Evolutionary conservation across 2,329 filamentous ascomycete species (phyloP).

Genomic region (Fusarium sp.): DNA sequence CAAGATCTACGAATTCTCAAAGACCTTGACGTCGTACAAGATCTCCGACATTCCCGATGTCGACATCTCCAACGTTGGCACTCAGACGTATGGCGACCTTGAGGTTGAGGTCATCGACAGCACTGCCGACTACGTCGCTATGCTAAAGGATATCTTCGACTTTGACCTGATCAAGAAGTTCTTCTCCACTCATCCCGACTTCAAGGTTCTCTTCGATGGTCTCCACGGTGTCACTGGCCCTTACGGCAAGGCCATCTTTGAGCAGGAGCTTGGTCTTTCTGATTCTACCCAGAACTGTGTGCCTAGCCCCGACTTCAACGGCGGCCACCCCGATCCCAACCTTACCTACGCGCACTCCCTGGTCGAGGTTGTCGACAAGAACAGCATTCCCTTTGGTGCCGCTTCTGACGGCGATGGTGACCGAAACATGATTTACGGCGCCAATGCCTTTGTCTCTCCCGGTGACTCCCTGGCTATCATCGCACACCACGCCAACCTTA

Average conservation of each 20-base stretch:
- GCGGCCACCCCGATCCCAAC: slow-evolving; percentile 97
- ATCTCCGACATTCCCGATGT: slow-evolving; percentile 86
- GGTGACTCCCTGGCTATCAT: slow-evolving; percentile 98
- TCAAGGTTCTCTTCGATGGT: slow-evolving; percentile 96
- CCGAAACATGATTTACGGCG: slow-evolving; percentile 99
- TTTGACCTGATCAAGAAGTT: slow-evolving; percentile 96
- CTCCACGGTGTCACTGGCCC: slow-evolving; percentile 94
- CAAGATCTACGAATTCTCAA: slow-evolving; percentile 95
- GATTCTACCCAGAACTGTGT: slow-evolving; percentile 87
- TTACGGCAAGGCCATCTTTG: slow-evolving; percentile 94
- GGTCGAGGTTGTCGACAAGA: slow-evolving; percentile 91
- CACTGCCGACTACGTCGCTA: slow-evolving; percentile 87
- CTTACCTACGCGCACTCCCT: slow-evolving; percentile 95
- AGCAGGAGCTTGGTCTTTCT: slow-evolving; percentile 87
- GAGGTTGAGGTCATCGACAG: slow-evolving; percentile 97
- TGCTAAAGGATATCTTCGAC: slow-evolving; percentile 99
- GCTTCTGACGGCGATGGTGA: slow-evolving; percentile 97
- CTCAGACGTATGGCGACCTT: slow-evolving; percentile 81
- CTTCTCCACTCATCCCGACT: slow-evolving; percentile 85
- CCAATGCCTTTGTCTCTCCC: slow-evolving; percentile 94
- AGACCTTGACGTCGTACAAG: slow-evolving; percentile 91
- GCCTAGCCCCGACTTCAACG: slow-evolving; percentile 93
- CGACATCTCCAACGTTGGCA: slow-evolving; percentile 84
- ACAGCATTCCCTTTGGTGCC: slow-evolving; percentile 92
- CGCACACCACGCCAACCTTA: slow-evolving; percentile 93